These are phyloP conservation scores for Thuidium tamariscinum DNA, from an alignment of 225 moss, liverwort and hornwort species.

Conservation along the genomic window DNA sequence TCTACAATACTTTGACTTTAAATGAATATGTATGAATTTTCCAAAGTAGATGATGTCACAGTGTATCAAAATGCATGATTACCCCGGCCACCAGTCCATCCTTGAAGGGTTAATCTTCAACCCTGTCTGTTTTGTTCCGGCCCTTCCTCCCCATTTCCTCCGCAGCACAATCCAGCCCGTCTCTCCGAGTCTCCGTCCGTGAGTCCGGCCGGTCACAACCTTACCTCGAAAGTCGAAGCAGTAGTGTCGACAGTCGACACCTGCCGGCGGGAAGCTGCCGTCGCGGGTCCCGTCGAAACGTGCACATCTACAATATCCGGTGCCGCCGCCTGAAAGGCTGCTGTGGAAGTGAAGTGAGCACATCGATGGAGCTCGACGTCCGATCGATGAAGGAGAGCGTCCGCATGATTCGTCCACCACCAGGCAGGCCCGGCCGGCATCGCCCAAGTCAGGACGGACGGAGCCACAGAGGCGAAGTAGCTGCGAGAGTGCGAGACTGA, in stretches of 20 bases:
- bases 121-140: background rate
- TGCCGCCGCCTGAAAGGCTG: background rate
- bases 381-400: background rate
- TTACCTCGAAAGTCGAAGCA: background rate
- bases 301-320: too few species aligned
- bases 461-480: background rate
- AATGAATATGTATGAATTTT: too few species aligned
- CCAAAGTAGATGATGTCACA: too few species aligned
- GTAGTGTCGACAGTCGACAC: background rate
- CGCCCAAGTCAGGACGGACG: background rate
- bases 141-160: background rate
- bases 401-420: background rate
- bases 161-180: background rate
- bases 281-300: background rate
- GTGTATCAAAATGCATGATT: too few species aligned
- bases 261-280: background rate
- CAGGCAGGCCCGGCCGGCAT: too few species aligned
- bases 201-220: background rate
- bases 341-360: too few species aligned
- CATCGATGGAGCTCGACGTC: background rate
- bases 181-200: too few species aligned
- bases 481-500: background rate
- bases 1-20: too few species aligned
- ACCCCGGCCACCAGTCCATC: too few species aligned
- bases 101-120: too few species aligned